A percentile compares a stretch with the other conserved stretches of the same genome.
Evolutionary conservation across 2,329 filamentous ascomycete genomes (phyloP).

Genomic region (Ophiocordyceps robertsii): DNA sequence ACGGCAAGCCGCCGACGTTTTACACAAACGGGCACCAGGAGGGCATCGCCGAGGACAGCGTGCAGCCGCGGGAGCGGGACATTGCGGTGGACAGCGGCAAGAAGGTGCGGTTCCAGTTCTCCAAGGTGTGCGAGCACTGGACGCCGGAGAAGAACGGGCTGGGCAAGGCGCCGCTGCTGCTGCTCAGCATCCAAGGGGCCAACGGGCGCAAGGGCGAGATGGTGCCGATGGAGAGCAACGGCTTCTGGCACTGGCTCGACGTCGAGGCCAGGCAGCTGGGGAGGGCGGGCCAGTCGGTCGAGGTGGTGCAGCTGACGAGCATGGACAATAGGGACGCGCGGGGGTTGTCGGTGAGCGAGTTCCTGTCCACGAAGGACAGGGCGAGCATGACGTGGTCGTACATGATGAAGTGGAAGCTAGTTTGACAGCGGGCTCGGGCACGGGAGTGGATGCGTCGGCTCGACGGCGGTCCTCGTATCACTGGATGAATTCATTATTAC

Average conservation of each 20-base stretch:
- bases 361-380: slow-evolving; percentile 26
- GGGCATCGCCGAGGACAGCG: slow-evolving; percentile 40
- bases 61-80: slow-evolving; percentile 37
- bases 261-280: slow-evolving; percentile 54
- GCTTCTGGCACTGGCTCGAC: slow-evolving; percentile 72
- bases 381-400: slow-evolving; percentile 31
- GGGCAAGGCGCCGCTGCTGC: slow-evolving; percentile 53
- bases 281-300: slow-evolving; percentile 52
- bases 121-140: slow-evolving; percentile 73
- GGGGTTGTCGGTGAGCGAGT: slow-evolving; percentile 35
- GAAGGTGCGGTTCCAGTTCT: slow-evolving; percentile 65
- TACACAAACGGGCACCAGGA: slow-evolving; percentile 32
- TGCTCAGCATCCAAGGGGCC: slow-evolving; percentile 52
- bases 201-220: slow-evolving; percentile 56
- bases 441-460: not conserved
- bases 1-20: slow-evolving; percentile 32
- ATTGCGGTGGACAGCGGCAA: slow-evolving; percentile 46
- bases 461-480: not conserved
- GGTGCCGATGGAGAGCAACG: slow-evolving; percentile 63
- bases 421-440: slow-evolving; percentile 12
- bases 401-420: slow-evolving; percentile 35
- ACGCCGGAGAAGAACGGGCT: slow-evolving; percentile 52
- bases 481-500: no score
- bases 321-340: slow-evolving; percentile 32
- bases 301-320: slow-evolving; percentile 45